Evolutionary conservation across 805 yeast genomes (phyloP), one percentile per base, ranked within the genome.

Genomic region (Suhomyces sp.): DNA sequence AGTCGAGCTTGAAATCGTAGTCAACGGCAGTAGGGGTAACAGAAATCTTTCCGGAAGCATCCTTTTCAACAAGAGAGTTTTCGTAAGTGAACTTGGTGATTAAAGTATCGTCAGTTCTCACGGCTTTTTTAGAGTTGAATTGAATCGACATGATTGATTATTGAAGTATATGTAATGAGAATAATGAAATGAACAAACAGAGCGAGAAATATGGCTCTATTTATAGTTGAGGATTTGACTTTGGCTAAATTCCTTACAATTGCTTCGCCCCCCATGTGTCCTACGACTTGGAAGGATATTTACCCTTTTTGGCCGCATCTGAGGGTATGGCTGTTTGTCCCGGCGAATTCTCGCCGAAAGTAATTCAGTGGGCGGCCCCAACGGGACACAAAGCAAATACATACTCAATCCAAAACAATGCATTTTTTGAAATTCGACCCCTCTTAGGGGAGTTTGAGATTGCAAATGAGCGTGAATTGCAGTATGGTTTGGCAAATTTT

Each of bases 1-100:
- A 79, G 61, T 90, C 96, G 48, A 89, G 85, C 71, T 89, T 89
- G 79, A 92, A 93, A 66, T 90, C 86, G 65, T 89, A 89, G 58
- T 89, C 86, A 57, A 79, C 80, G 51, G 79, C 65, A 50, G 85
- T 80, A 20, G 96, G 96, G 19, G 85, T 83, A 48, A 92, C 96
- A 43, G 73, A 65, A 63, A 79, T 79, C 49, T 76, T 67, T 35
- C 87, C 89, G 41, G 91, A 56, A 41, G 71, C 75, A 25, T 72
- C 65, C 57, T 77, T 75, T 54, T 81, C 79, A 44, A 89, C 96
- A 49, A 79, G 58, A n/a, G 96, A 86, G 60, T 87, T 89, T 65
- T 86, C 87, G 68, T 87, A 87, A 20, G 82, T 77, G 74, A 84
- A 87, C 63, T 81, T 80, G 52, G 91, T 80, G 60, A 77, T 70